Conservation (phyloP, 768 basidiomycete genomes). For the Gelatoporia subvermispora region DNA sequence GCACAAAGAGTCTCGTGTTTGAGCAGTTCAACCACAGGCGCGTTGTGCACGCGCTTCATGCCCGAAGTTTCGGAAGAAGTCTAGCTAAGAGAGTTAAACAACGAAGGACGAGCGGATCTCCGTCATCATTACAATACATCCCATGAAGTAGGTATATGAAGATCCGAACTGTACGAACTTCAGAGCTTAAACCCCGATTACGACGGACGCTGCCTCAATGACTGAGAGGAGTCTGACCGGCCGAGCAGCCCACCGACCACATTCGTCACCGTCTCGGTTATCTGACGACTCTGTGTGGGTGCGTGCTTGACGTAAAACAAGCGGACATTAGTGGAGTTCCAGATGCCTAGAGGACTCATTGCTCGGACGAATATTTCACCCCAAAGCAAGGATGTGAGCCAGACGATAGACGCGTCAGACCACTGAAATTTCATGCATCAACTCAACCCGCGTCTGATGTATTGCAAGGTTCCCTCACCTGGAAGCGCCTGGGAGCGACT, state of each 20-base stretch:
- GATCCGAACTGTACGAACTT: too few relatives aligned
- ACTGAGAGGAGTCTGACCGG: conserved; percentile 27
- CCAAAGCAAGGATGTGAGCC: conserved; percentile 94
- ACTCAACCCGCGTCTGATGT: background rate
- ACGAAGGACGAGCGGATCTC: too few relatives aligned
- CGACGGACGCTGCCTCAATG: conserved; percentile 18
- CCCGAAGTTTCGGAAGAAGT: too few relatives aligned
- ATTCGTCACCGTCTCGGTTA: conserved; percentile 74
- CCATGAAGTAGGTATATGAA: too few relatives aligned
- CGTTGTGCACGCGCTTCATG: too few relatives aligned
- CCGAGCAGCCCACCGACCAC: conserved; percentile 78
- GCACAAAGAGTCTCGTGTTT: background rate
- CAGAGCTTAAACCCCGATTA: too few relatives aligned
- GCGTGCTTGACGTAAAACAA: conserved; percentile 91
- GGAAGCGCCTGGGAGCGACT: conserved; percentile 66
- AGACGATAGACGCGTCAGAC: conserved; percentile 87
- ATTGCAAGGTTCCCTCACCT: conserved; percentile 40
- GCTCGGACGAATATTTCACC: conserved; percentile 91
- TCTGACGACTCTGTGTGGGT: conserved; percentile 60
- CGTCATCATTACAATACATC: too few relatives aligned
- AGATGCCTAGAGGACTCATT: conserved; percentile 82
- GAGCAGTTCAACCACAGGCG: too few relatives aligned
- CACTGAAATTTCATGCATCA: conserved; percentile 47
- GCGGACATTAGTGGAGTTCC: conserved; percentile 86
- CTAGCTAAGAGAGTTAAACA: too few relatives aligned